Evolutionary conservation across 495 filamentous ascomycete genomes (phyloP), one percentile per base, ranked within the genome.

Genomic region (Bacidia gigantensis): DNA sequence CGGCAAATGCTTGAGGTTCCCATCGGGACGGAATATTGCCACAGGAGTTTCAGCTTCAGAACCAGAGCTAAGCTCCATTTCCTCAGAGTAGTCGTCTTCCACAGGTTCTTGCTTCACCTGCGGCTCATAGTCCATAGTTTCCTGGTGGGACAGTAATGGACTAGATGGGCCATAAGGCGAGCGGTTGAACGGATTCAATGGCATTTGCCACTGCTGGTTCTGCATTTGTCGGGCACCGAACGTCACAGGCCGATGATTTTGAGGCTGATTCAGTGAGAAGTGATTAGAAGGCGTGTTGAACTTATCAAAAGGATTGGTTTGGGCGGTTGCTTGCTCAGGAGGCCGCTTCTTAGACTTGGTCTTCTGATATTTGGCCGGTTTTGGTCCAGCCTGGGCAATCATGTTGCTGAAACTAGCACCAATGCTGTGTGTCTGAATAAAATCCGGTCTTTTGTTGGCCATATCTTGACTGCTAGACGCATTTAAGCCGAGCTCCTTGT

Each of bases 31-130:
- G 7, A 35, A 35, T 24, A 32, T 20, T 20, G 25, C 25, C 11
- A 50, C 2, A 35, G 47, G 47, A 22, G 29, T 50, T 3, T 50
- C 39, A 2, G 42, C 56, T 22, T 58, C 56, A 3, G 56, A 52
- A 48, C 56, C 56, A 12, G 56, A 58, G 40, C 56, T 58, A 39
- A 54, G 32, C 3, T 58, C 56, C 56, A 58, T 58, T 25, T 54
- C 53, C 26, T 58, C 51, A 3, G 56, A 58, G 3, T 50, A 41
- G 18, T 58, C 49, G 17, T 44, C 49, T 2, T 51, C 49, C 35
- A 43, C 38, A 11, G 17, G 10, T 20, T 50, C 47, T 25, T 50
- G 20, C 25, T 50, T 18, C 11, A 50, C 22, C 18, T 17, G 11
- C 17, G 47, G 25, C 9, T 17, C 41, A 18, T 9, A 9, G 7